These are phyloP conservation scores for Areca catechu DNA, from an alignment of 176 grass and related monocot species.

Conservation along the genomic window DNA sequence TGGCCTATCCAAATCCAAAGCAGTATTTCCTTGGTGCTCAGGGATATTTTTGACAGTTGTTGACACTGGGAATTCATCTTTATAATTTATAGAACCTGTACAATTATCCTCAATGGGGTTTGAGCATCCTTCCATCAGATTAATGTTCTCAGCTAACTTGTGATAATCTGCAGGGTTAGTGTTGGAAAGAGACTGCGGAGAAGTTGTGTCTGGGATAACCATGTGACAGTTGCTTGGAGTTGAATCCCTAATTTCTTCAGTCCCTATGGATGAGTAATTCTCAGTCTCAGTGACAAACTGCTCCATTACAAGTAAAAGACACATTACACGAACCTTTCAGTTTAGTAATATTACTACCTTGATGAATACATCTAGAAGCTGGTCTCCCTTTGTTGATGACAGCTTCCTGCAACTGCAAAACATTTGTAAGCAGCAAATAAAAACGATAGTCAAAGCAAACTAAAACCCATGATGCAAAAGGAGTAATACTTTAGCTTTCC, in stretches of 20 bases:
- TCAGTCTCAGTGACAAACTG: no score
- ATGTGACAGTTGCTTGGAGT: no score
- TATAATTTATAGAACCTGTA: background rate
- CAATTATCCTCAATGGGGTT: background rate
- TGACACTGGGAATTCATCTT: background rate
- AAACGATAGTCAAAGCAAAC: constrained; percentile 10
- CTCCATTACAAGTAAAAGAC: no score
- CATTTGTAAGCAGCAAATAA: constrained; percentile 11
- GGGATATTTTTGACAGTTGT: background rate
- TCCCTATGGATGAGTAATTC: no score
- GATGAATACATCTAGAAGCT: constrained; percentile 21
- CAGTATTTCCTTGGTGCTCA: constrained; percentile 2
- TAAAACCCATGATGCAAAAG: background rate
- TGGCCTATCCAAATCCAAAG: constrained; percentile 22
- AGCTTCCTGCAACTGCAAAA: constrained; percentile 35
- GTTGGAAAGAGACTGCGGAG: background rate
- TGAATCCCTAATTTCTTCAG: no score
- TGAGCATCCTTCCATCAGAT: background rate
- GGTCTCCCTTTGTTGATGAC: constrained; percentile 23
- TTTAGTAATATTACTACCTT: constrained; percentile 22
- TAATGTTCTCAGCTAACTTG: background rate
- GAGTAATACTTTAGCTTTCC: constrained; percentile 51
- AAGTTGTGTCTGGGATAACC: background rate
- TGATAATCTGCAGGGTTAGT: background rate
- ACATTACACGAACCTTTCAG: background rate